A percentile compares a stretch with the other conserved stretches of the same genome.
Evolutionary conservation across 192 early-diverging fungal species (phyloP).

Genomic region (Coemansia sp.): DNA sequence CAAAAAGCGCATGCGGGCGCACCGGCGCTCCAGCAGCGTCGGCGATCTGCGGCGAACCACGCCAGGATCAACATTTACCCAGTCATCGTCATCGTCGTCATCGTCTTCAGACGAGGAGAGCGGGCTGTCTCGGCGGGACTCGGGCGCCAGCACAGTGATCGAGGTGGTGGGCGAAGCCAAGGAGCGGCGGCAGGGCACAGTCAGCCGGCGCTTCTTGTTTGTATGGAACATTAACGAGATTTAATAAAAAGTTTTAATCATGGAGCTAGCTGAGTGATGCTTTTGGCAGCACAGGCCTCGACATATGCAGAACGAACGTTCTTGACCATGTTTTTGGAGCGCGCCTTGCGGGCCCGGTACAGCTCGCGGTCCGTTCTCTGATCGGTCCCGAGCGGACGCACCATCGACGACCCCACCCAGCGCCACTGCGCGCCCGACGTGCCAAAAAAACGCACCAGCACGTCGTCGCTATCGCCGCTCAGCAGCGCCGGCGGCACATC

Average conservation of each 20-base stretch:
- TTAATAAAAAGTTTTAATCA: not conserved
- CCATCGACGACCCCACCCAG: slow-evolving; percentile 23
- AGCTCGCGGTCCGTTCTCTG: slow-evolving; percentile 10
- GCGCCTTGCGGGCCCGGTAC: slow-evolving; percentile 18
- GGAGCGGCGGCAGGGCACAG: slow-evolving; percentile 47
- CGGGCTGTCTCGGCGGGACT: slow-evolving; percentile 12
- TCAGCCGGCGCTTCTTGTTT: slow-evolving; percentile 49
- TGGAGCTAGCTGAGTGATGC: slow-evolving; percentile 14
- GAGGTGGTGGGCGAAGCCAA: slow-evolving; percentile 42
- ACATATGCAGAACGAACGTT: slow-evolving; percentile 29
- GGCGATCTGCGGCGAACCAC: slow-evolving; percentile 21
- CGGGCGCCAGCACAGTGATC: slow-evolving; percentile 43
- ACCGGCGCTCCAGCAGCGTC: slow-evolving; percentile 36
- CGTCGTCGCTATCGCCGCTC: not conserved
- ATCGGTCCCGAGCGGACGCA: slow-evolving; percentile 33
- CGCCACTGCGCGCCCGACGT: slow-evolving; percentile 19
- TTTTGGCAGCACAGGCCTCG: slow-evolving; percentile 20
- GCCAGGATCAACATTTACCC: slow-evolving; percentile 11
- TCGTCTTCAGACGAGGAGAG: not conserved
- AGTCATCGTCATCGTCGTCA: slow-evolving; percentile 6
- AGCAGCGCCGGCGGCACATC: slow-evolving; percentile 14
- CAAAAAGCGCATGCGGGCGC: slow-evolving; percentile 42
- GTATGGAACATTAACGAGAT: slow-evolving; percentile 50
- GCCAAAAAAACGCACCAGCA: slow-evolving; percentile 41
- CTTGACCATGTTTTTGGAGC: slow-evolving; percentile 14